Percentiles rank a stretch among this genome's conserved stretches.
Evolutionary conservation across 2,329 filamentous ascomycete species (phyloP).

Genomic region (Penicillium sp.): DNA sequence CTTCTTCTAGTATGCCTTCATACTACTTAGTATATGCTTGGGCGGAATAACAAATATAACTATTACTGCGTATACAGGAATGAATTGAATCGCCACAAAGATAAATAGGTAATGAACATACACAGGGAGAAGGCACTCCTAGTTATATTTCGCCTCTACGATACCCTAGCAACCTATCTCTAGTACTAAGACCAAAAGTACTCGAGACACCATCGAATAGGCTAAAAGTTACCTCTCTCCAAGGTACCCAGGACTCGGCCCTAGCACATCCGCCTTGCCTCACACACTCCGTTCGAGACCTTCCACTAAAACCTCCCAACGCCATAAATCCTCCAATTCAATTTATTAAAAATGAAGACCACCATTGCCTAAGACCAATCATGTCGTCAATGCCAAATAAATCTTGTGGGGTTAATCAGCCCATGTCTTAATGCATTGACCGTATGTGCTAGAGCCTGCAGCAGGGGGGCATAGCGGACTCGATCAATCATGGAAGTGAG

Average conservation of each 20-base stretch:
- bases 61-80: too few species aligned
- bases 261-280: slow-evolving; percentile 18
- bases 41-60: background rate
- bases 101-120: background rate
- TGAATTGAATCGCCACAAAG: too few species aligned
- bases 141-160: slow-evolving; percentile 2
- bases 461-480: slow-evolving; percentile 6
- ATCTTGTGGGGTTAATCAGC: slow-evolving; percentile 15
- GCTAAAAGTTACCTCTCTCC: slow-evolving; percentile 1
- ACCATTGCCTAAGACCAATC: slow-evolving; percentile 15
- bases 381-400: slow-evolving; percentile 9
- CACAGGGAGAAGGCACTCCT: background rate
- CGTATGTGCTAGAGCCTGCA: slow-evolving; percentile 22
- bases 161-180: background rate
- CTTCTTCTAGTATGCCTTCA: too few species aligned
- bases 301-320: background rate
- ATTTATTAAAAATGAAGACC: slow-evolving; percentile 12
- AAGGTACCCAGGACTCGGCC: background rate
- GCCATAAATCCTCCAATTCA: slow-evolving; percentile 3
- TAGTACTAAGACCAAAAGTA: slow-evolving; percentile 1
- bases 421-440: slow-evolving; percentile 25
- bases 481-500: slow-evolving; percentile 17
- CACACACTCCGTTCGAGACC: slow-evolving; percentile 20
- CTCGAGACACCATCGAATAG: background rate
- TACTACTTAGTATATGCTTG: background rate